These are phyloP conservation scores for Magnolia changhungtana DNA, from an alignment of 164 flowering plant species.

Conservation along the genomic window DNA sequence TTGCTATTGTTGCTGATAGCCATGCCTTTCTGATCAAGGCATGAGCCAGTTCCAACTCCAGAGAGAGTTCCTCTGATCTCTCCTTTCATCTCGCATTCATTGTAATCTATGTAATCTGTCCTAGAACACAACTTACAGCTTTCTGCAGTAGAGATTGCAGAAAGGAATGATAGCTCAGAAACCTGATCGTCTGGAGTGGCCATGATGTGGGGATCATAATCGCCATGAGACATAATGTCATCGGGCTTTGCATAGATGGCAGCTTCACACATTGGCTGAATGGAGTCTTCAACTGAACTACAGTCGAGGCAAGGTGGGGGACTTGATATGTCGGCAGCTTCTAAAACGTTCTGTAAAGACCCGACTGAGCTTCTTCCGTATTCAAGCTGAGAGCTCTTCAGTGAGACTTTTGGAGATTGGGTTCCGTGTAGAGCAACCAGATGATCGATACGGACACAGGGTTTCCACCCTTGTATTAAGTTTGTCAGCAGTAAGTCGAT, in stretches of 20 bases:
- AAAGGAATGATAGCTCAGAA: slow-evolving; percentile 35
- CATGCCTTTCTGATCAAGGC: slow-evolving; percentile 4
- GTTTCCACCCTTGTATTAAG: slow-evolving; percentile 64
- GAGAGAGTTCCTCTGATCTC: slow-evolving; percentile 11
- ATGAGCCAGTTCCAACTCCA: slow-evolving; percentile 9
- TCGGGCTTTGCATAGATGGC: slow-evolving; percentile 13
- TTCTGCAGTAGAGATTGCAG: slow-evolving; percentile 33
- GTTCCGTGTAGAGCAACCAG: slow-evolving; percentile 21
- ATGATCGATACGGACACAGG: slow-evolving; percentile 30
- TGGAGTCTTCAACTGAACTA: slow-evolving; percentile 17
- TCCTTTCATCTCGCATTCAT: slow-evolving; percentile 11
- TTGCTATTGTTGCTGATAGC: not conserved
- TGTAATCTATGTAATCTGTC: slow-evolving; percentile 14
- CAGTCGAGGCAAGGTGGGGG: slow-evolving; percentile 13
- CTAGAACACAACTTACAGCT: slow-evolving; percentile 21
- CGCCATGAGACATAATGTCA: slow-evolving; percentile 17
- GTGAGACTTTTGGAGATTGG: slow-evolving; percentile 11
- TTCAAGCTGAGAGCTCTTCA: slow-evolving; percentile 7
- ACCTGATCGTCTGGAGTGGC: slow-evolving; percentile 19
- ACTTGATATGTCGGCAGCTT: slow-evolving; percentile 17
- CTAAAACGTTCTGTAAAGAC: slow-evolving; percentile 19
- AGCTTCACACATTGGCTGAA: slow-evolving; percentile 18
- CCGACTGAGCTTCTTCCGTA: slow-evolving; percentile 14
- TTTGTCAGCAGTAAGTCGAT: slow-evolving; percentile 57
- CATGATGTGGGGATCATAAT: slow-evolving; percentile 16